Base-by-base conservation (phyloP, 2,329 filamentous ascomycete genomes). In the Fusarium subglutinans region DNA sequence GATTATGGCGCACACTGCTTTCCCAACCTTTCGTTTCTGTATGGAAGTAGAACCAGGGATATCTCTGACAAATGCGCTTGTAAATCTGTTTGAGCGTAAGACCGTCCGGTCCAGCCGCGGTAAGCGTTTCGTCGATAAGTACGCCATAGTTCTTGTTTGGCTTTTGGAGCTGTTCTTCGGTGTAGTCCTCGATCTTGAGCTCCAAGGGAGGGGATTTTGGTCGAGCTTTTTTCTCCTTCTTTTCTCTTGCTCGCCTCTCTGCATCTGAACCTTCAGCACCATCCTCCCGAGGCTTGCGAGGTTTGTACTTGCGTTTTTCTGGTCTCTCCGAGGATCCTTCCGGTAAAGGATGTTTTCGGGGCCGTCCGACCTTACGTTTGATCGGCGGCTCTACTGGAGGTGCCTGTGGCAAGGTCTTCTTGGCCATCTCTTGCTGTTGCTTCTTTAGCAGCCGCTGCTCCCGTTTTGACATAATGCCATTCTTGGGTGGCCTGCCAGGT, bases 401-500 rank as follows among this genome's bases (percentile, higher is more conserved):
- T 22, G 83, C 82, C 67, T 86, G 86, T 13, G 87, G 85, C 38
- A 86, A 75, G 9, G 85, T 87, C 78, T 89, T 87, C 81, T 87
- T 87, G 28, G 86, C 86, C 75, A 83, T 81, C 69, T 85, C 83
- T 67, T 84, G 81, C 65, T 85, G 83, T 62, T 83, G 81, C 80
- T 91, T 92, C 82, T 91, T 90, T 13, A 91, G 86, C 54, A 90
- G 81, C 24, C 90, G 86, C 74, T 91, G 88, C 77, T 95, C 92
- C 64, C 93, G 87, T 82, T 95, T 95, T 3, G 93, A 95, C 90
- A 95, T 94, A 79, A 94, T 88, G 35, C 93, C 93, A 78, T 95
- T 93, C 83, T 95, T 95, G 0, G 93, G 93, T 26, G 93, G 93
- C 60, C 93, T 86, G n/a, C 93, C 93, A 15, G 93, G 93, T 20